Evolutionary conservation across 805 yeast genomes (phyloP).

Genomic region (Yarrowia osloensis): DNA sequence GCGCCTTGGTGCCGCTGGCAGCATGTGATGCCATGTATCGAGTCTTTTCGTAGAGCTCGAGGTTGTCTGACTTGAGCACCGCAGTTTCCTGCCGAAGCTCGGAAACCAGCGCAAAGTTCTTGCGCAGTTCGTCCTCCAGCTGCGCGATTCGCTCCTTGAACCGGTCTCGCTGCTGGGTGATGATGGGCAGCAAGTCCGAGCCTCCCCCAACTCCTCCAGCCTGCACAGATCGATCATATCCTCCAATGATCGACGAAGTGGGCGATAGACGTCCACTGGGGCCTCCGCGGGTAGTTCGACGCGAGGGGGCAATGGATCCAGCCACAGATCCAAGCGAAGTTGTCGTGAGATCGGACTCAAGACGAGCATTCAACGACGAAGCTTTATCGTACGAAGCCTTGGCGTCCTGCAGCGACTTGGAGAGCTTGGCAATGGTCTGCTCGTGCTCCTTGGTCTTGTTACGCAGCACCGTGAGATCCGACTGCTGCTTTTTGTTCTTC

Average conservation of each 20-base stretch:
- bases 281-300: slow-evolving; percentile 38
- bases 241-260: slow-evolving; percentile 44
- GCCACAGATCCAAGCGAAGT: slow-evolving; percentile 39
- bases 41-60: slow-evolving; percentile 72
- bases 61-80: slow-evolving; percentile 69
- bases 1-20: slow-evolving; percentile 5
- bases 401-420: slow-evolving; percentile 34
- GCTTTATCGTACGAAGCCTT: slow-evolving; percentile 12
- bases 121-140: slow-evolving; percentile 77
- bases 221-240: slow-evolving; percentile 35
- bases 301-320: slow-evolving; percentile 40
- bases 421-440: slow-evolving; percentile 48
- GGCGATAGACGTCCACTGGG: slow-evolving; percentile 46
- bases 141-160: slow-evolving; percentile 81
- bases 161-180: slow-evolving; percentile 93
- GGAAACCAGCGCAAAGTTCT: slow-evolving; percentile 53
- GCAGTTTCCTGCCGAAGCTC: slow-evolving; percentile 67
- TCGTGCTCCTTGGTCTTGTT: slow-evolving; percentile 55
- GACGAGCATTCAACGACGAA: slow-evolving; percentile 52
- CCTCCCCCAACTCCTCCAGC: slow-evolving; percentile 41
- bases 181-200: slow-evolving; percentile 68
- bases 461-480: slow-evolving; percentile 67
- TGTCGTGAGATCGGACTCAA: slow-evolving; percentile 73
- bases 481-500: slow-evolving; percentile 71
- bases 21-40: slow-evolving; percentile 39